A percentile compares a stretch with the other conserved stretches of the same genome.
Conservation (phyloP, 2,329 filamentous ascomycete species). For the Cordyceps cicadae region DNA sequence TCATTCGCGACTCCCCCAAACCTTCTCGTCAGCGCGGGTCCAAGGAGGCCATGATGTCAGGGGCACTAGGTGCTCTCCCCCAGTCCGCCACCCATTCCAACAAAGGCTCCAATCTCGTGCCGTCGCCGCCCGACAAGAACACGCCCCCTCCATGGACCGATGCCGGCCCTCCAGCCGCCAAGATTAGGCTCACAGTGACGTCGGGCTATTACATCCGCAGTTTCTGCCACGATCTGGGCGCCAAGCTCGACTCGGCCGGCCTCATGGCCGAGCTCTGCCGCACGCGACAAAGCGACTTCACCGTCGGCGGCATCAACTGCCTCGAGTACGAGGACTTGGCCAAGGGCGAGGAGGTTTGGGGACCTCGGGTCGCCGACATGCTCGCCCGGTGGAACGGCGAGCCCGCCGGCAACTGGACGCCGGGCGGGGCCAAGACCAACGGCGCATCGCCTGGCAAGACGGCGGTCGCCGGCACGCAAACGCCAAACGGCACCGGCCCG, state of each 20-base stretch:
- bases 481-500: constrained; percentile 9
- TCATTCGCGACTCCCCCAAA: constrained; percentile 42
- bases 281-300: constrained; percentile 73
- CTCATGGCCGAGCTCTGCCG: constrained; percentile 81
- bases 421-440: constrained; percentile 11
- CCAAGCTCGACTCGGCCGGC: constrained; percentile 70
- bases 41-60: constrained; percentile 46
- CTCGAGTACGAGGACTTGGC: constrained; percentile 70
- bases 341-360: constrained; percentile 75
- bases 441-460: constrained; percentile 13
- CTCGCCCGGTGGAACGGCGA: constrained; percentile 35
- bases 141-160: constrained; percentile 49
- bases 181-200: constrained; percentile 82
- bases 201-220: constrained; percentile 96
- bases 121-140: constrained; percentile 36
- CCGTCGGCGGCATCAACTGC: constrained; percentile 60
- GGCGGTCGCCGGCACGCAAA: not conserved
- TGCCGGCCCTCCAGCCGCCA: constrained; percentile 65
- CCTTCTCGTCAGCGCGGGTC: constrained; percentile 13
- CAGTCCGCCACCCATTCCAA: constrained; percentile 27
- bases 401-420: constrained; percentile 20
- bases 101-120: constrained; percentile 46
- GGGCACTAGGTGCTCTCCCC: constrained; percentile 45
- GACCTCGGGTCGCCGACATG: constrained; percentile 55
- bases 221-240: constrained; percentile 83